Base-by-base conservation (phyloP, 1,284 basidiomycete genomes). In the Cutaneotrichosporon sp. region DNA sequence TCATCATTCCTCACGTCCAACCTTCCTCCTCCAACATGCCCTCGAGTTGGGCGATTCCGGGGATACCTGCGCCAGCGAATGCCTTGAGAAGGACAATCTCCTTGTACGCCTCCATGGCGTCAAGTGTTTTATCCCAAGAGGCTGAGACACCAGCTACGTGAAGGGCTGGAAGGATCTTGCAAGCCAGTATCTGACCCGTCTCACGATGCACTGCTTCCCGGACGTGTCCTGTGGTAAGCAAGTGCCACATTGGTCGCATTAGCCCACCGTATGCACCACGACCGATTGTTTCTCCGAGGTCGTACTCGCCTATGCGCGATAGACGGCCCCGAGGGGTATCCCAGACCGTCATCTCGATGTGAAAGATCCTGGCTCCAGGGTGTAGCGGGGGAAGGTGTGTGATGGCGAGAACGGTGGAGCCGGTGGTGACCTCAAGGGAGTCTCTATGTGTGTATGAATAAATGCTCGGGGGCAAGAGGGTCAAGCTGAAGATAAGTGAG, bases 121-220 rank as follows among this genome's bases (percentile, higher is more conserved):
- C 80, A 21, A 76, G 50, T 2, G 69, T 69, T 49, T 74, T 65
- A 3, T 58, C 58, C 16, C 42, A 31, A 21, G 18, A 18, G 10
- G n/a, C 18, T 6, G 53, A 26, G 13, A 18, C 55, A 0, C 47
- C 58, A 8, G 56, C 50, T n/a, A 60, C 53, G 62, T 74, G 69
- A 0, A 80, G 70, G 2, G 79, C 70, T 1, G 80, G 80, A 0
- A 81, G 70, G 61, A 81, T 81, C 69, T 81, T 81, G 74, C 78
- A 80, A 1, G 80, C 80, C 5, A 75, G 74, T 49, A 71, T 53
- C 26, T 73, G 70, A 3, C 76, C 75, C 16, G 70, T 73, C n/a
- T 51, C 14, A 14, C 63, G 38, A 57, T 80, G 77, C 1, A 74
- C 80, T 5, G 79, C 80, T 21, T 73, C 68, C 2, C 80, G 76